Evolutionary conservation across 768 basidiomycete species (phyloP).

Genomic region (Boletus rubropictus): DNA sequence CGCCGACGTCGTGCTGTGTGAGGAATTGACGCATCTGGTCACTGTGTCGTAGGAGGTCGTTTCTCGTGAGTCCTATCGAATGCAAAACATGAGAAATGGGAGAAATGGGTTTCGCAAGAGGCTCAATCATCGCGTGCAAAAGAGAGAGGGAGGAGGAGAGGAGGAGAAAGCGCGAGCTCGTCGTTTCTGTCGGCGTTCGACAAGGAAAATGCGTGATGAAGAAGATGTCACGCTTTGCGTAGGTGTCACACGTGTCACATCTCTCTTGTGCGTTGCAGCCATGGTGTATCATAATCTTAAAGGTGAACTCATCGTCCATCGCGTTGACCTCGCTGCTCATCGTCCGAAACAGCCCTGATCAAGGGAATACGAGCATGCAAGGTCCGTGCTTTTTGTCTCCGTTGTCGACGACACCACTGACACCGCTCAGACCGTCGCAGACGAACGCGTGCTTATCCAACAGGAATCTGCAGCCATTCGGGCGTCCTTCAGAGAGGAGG

Average conservation of each 20-base stretch:
- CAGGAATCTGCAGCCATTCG: slow-evolving; percentile 97
- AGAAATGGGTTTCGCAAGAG: slow-evolving; percentile 37
- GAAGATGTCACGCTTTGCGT: slow-evolving; percentile 16
- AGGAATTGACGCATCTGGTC: slow-evolving; percentile 79
- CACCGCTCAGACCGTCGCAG: slow-evolving; percentile 78
- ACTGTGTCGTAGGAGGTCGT: slow-evolving; percentile 65
- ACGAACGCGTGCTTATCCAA: slow-evolving; percentile 94
- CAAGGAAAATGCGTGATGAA: slow-evolving; percentile 9
- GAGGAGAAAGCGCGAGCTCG: slow-evolving; percentile 7
- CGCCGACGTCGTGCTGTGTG: slow-evolving; percentile 44
- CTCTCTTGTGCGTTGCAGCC: slow-evolving; percentile 10
- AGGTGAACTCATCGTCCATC: slow-evolving; percentile 38
- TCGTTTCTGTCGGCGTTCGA: slow-evolving; percentile 20
- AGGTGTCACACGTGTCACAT: slow-evolving; percentile 23
- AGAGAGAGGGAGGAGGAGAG: background rate
- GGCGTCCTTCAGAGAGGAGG: slow-evolving; percentile 95
- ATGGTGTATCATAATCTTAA: slow-evolving; percentile 89
- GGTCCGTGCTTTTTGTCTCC: slow-evolving; percentile 39
- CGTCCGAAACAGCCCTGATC: slow-evolving; percentile 68
- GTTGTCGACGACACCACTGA: slow-evolving; percentile 16
- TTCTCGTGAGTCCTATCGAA: slow-evolving; percentile 70
- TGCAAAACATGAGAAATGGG: slow-evolving; percentile 70
- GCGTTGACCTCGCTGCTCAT: slow-evolving; percentile 17
- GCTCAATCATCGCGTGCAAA: slow-evolving; percentile 18
- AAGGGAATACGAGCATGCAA: slow-evolving; percentile 98